Conservation (phyloP, 1,139 yeast genomes). For the Hansenula sp. region DNA sequence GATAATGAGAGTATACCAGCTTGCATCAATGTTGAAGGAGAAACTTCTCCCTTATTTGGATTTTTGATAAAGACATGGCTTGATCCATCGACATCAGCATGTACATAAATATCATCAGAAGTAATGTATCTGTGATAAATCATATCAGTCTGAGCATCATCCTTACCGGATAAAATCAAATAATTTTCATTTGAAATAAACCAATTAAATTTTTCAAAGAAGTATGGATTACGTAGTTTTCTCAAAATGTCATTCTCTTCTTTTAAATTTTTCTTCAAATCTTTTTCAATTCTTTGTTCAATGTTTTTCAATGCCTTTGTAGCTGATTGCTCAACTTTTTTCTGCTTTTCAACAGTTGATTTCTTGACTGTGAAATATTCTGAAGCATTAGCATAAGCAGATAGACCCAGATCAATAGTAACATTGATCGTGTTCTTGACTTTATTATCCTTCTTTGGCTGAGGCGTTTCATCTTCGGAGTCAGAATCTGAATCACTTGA, state of each 20-base stretch:
- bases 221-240: constrained; percentile 65
- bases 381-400: constrained; percentile 92
- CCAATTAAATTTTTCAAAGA: constrained; percentile 96
- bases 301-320: constrained; percentile 79
- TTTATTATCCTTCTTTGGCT: constrained; percentile 11
- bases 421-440: constrained; percentile 39
- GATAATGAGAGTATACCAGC: constrained; percentile 84
- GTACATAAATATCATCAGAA: constrained; percentile 67
- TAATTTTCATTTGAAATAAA: constrained; percentile 87
- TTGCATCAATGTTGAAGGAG: constrained; percentile 84
- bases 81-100: constrained; percentile 73
- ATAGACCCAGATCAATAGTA: constrained; percentile 60
- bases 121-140: constrained; percentile 73
- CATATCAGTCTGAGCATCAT: constrained; percentile 78
- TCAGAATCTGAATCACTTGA: constrained; percentile 33
- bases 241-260: constrained; percentile 60
- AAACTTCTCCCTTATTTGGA: constrained; percentile 46
- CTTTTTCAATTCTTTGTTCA: constrained; percentile 71
- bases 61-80: constrained; percentile 77
- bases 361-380: constrained; percentile 77
- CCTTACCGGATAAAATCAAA: constrained; percentile 82
- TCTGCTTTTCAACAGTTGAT: constrained; percentile 72
- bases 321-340: constrained; percentile 76
- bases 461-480: constrained; percentile 12
- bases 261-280: constrained; percentile 62